Percentiles rank a stretch among this genome's conserved stretches.
These are phyloP conservation scores for Boehmeria nivea DNA, from an alignment of 306 rosid species.

Conservation along the genomic window DNA sequence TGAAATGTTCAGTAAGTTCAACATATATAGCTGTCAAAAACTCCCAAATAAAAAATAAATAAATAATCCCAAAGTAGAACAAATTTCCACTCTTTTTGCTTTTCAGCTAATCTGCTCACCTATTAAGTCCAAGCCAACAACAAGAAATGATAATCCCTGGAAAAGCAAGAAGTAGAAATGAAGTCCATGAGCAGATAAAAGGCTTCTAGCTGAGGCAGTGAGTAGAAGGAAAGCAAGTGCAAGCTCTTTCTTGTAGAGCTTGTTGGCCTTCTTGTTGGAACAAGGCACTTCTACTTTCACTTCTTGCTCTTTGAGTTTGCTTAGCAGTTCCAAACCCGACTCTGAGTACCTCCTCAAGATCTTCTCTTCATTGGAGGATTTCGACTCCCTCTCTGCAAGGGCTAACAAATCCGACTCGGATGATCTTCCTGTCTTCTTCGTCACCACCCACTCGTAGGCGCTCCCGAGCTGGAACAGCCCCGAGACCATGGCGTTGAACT, in stretches of 20 bases:
- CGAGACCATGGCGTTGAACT: slow-evolving; percentile 97
- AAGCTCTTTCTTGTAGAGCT: slow-evolving; percentile 77
- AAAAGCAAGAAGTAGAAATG: slow-evolving; percentile 95
- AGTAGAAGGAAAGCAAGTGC: slow-evolving; percentile 90
- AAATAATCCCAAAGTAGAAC: neutral
- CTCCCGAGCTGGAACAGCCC: slow-evolving; percentile 95
- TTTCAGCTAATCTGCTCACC: slow-evolving; percentile 87
- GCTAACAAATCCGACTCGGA: slow-evolving; percentile 87
- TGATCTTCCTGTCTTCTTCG: slow-evolving; percentile 93
- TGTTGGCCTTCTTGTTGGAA: slow-evolving; percentile 58
- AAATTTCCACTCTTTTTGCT: neutral
- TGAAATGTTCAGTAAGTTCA: slow-evolving; percentile 24
- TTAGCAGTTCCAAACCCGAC: slow-evolving; percentile 65
- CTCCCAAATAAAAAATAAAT: slow-evolving; percentile 1
- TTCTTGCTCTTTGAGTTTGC: slow-evolving; percentile 56
- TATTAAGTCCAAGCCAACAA: slow-evolving; percentile 85
- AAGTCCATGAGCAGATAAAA: slow-evolving; percentile 85
- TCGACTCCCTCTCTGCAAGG: slow-evolving; percentile 72
- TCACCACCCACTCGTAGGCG: slow-evolving; percentile 96
- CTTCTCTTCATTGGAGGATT: slow-evolving; percentile 67
- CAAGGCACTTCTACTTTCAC: neutral
- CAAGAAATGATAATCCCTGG: slow-evolving; percentile 89
- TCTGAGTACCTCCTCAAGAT: slow-evolving; percentile 74
- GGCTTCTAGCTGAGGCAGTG: slow-evolving; percentile 88
- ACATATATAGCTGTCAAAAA: slow-evolving; percentile 13